phyloP scores from a whole-genome alignment of 2,329 filamentous ascomycete genomes.

The Cyphellophora europaea region DNA sequence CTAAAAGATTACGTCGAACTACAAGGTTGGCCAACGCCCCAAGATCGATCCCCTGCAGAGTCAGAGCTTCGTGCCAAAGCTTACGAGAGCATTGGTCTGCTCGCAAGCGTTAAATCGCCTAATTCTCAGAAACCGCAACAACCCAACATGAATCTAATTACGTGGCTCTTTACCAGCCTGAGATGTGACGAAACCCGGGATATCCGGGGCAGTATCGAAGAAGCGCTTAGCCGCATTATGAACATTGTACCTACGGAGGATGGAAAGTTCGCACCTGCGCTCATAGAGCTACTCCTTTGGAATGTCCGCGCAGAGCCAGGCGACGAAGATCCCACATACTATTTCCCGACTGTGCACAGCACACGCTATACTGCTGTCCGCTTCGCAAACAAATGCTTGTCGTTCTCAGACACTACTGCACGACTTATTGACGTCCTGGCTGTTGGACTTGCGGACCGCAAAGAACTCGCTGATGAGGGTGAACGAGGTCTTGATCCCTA shows the following conservation, averaged over 20 bases:
- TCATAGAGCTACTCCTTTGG: constrained; percentile 53
- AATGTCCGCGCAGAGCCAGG: constrained; percentile 51
- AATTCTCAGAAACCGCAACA: constrained; percentile 45
- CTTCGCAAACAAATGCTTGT: constrained; percentile 81
- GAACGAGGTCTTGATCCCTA: constrained; percentile 76
- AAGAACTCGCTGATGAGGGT: constrained; percentile 83
- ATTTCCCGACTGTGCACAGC: constrained; percentile 51
- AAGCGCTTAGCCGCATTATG: constrained; percentile 72
- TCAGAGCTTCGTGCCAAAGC: constrained; percentile 65
- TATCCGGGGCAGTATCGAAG: constrained; percentile 79
- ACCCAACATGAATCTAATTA: constrained; percentile 44
- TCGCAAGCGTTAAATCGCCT: constrained; percentile 51
- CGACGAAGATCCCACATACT: constrained; percentile 28
- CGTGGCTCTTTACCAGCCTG: constrained; percentile 77
- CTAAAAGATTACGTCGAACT: constrained; percentile 65
- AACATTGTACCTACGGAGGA: constrained; percentile 41
- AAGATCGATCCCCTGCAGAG: constrained; percentile 50
- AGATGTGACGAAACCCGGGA: constrained; percentile 66
- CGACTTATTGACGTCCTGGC: constrained; percentile 87
- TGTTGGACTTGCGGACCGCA: constrained; percentile 60
- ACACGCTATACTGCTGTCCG: constrained; percentile 75
- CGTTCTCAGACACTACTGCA: constrained; percentile 67
- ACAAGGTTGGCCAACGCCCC: constrained; percentile 69
- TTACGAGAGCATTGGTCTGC: constrained; percentile 82
- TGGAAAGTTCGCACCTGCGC: constrained; percentile 29